These are phyloP conservation scores for Backusella tarrabulga DNA, from an alignment of 192 early-diverging fungal species.

Conservation along the genomic window DNA sequence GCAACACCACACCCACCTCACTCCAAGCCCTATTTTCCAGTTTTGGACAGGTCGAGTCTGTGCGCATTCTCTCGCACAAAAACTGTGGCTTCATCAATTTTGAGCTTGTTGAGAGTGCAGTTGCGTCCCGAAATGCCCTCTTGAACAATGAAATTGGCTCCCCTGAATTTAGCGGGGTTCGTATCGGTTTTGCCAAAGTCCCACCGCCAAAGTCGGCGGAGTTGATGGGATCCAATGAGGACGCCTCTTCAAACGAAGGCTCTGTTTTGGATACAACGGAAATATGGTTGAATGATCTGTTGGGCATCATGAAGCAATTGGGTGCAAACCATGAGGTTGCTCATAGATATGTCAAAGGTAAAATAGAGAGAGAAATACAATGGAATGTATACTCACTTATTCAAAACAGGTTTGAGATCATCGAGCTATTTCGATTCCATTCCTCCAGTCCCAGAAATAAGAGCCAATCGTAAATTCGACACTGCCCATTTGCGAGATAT, in stretches of 20 bases:
- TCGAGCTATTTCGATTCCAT: slow-evolving; percentile 36
- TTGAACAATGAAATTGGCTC: slow-evolving; percentile 84
- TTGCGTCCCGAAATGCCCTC: slow-evolving; percentile 79
- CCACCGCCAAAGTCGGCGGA: slow-evolving; percentile 47
- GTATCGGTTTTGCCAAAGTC: slow-evolving; percentile 92
- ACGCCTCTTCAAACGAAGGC: slow-evolving; percentile 9
- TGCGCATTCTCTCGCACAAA: slow-evolving; percentile 91
- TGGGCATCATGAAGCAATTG: slow-evolving; percentile 3
- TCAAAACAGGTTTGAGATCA: neutral
- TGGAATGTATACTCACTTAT: too few relatives aligned
- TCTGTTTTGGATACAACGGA: neutral
- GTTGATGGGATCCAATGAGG: neutral
- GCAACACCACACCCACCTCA: slow-evolving; percentile 64
- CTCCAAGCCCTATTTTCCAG: slow-evolving; percentile 71
- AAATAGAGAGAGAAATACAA: too few relatives aligned
- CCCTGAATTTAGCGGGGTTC: slow-evolving; percentile 56
- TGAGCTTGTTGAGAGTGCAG: slow-evolving; percentile 82
- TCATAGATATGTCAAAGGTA: neutral
- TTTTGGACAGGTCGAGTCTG: slow-evolving; percentile 87
- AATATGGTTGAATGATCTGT: neutral
- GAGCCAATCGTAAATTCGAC: slow-evolving; percentile 55
- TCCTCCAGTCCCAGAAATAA: slow-evolving; percentile 10
- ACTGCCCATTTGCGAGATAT: slow-evolving; percentile 83
- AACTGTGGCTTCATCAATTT: slow-evolving; percentile 98
- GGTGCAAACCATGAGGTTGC: neutral